Base-by-base conservation (phyloP, 805 yeast genomes). In the Ogataea philodendri region DNA sequence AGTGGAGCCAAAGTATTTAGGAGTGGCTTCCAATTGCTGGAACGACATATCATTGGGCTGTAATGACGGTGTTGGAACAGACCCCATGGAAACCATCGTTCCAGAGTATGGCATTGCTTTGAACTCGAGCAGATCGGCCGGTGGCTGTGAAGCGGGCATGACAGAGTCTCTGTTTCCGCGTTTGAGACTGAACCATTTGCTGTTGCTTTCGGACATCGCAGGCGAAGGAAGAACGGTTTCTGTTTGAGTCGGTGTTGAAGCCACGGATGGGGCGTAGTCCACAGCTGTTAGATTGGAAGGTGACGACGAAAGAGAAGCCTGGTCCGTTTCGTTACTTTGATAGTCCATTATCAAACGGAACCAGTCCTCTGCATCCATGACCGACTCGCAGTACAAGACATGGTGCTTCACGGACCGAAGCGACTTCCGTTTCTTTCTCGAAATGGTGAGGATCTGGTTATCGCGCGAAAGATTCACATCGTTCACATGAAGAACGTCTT, bases 331-430 rank as follows among this genome's bases (percentile, higher is more conserved):
- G 14, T 13, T 13, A 1, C 22, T 8, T 32, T 51, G 53, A 25
- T 29, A 30, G 3, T 47, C 49, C 7, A 26, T 23, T 2, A 51
- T 43, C 15, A 44, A 4, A 29, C 44, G 39, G 33, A 26, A 31
- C 61, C 63, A 52, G 5, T 52, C 52, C 15, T 49, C 52, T 6
- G 60, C 62, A 52, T 87, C 95, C 17, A 67, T 71, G 28, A 82
- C 82, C 7, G 82, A 77, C 55, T 88, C 95, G 2, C 93, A 82
- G 58, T 94, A 85, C 35, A 87, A 72, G 32, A 75, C 70, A 37
- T 52, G 51, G 15, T 38, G 47, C 32, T 51, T 58, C 32, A 41
- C 49, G 5, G 63, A 47, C 5, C 65, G 52, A 14, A 63, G 49
- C 17, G 58, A 57, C 26, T 62, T 60, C 38, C 59, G 57, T 32